Conservation (phyloP, 2,329 filamentous ascomycete genomes). For the Aureobasidium vineae region DNA sequence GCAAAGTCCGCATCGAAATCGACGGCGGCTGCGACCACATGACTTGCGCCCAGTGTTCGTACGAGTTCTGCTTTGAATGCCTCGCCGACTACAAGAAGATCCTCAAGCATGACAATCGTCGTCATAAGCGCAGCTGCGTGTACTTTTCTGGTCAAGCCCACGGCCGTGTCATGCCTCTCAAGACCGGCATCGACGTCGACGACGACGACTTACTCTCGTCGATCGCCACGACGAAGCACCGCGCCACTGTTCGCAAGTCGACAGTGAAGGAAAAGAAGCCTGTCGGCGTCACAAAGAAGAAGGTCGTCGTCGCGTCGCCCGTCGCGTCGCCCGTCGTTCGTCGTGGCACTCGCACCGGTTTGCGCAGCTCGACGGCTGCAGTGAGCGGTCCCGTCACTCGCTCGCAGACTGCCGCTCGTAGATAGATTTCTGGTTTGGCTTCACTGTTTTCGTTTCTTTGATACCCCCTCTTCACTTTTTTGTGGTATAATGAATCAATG, state of each 20-base stretch:
- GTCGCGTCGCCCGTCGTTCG: neutral
- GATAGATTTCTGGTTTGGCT: neutral
- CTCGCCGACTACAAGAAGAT: constrained; percentile 25
- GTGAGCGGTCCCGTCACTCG: neutral
- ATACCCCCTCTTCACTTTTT: neutral
- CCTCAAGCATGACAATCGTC: neutral
- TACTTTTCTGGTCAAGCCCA: neutral
- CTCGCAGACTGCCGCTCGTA: neutral
- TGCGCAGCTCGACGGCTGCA: neutral
- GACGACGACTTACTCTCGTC: neutral
- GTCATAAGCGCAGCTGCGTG: neutral
- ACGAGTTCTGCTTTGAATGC: constrained; percentile 38
- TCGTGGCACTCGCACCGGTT: neutral
- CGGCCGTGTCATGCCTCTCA: neutral
- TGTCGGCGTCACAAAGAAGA: neutral
- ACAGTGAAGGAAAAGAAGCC: neutral
- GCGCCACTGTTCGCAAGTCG: neutral
- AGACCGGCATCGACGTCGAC: neutral
- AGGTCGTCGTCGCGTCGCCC: neutral
- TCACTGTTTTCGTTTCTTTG: neutral
- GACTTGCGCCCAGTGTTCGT: constrained; percentile 32
- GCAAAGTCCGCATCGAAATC: constrained; percentile 36
- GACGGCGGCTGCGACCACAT: constrained; percentile 37
- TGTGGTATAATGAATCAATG: neutral
- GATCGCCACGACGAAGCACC: neutral